A percentile compares a stretch with the other conserved stretches of the same genome.
Conservation (phyloP, 2,329 filamentous ascomycete species). For the Colletotrichum nymphaeae region DNA sequence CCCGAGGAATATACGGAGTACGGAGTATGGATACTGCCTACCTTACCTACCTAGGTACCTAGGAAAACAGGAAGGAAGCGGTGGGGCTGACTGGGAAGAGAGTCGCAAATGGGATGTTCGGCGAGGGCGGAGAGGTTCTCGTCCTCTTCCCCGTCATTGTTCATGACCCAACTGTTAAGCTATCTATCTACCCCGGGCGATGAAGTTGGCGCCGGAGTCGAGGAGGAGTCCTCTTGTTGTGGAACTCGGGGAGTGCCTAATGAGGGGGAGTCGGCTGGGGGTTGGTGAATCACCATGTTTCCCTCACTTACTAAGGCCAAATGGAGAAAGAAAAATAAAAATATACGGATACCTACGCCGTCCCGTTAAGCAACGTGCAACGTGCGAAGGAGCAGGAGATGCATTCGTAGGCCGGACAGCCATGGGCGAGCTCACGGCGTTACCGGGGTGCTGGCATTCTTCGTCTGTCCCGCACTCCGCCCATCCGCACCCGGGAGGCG, state of each 20-base stretch:
- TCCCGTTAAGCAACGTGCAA: neutral
- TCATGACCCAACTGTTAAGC: neutral
- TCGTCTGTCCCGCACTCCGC: neutral
- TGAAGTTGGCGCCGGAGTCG: neutral
- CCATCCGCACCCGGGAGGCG: neutral
- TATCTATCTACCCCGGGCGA: neutral
- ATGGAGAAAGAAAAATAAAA: too few species aligned
- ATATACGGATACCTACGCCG: too few species aligned
- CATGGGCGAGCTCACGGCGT: neutral
- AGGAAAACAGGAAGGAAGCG: neutral
- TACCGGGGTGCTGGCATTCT: conserved; percentile 7
- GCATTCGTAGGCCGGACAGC: neutral
- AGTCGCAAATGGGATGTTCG: conserved; percentile 5
- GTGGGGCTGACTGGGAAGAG: neutral
- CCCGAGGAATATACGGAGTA: too few species aligned
- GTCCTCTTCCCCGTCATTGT: neutral
- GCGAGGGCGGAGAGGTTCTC: neutral
- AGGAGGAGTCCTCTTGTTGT: conserved; percentile 5
- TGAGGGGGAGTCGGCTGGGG: neutral
- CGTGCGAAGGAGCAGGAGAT: neutral
- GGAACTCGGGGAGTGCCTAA: neutral
- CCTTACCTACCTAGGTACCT: too few species aligned
- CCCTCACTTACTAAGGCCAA: neutral
- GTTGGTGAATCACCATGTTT: conserved; percentile 16
- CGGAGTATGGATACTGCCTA: too few species aligned